Conservation (phyloP, 345 rosid species). For the Barbarea vulgaris region DNA sequence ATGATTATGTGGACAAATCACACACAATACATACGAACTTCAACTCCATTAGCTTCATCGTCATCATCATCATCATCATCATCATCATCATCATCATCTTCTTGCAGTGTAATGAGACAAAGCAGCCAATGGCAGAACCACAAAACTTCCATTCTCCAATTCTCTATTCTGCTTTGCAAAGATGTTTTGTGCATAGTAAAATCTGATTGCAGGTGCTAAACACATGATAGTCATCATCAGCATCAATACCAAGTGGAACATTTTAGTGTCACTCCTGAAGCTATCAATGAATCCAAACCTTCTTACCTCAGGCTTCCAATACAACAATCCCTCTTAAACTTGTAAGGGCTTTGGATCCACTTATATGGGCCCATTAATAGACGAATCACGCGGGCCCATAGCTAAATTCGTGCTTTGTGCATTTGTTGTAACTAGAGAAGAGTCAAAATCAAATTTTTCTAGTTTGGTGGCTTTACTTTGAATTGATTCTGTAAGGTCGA, state of each 20-base stretch:
- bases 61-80: neutral
- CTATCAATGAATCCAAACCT: no score
- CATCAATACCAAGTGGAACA: conserved; percentile 64
- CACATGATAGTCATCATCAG: conserved; percentile 75
- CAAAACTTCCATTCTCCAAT: conserved; percentile 16
- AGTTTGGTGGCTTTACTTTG: no score
- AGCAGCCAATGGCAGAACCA: conserved; percentile 10
- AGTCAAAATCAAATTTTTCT: neutral
- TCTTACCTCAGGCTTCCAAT: conserved; percentile 65
- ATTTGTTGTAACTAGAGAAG: neutral
- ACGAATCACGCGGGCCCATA: neutral
- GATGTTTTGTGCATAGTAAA: conserved; percentile 41
- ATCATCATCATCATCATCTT: no score
- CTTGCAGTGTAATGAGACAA: conserved; percentile 5
- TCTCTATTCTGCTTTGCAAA: conserved; percentile 31
- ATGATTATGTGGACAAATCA: conserved; percentile 61
- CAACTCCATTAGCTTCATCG: neutral
- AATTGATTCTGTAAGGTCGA: neutral
- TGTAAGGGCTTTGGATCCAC: conserved; percentile 48
- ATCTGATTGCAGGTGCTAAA: conserved; percentile 55
- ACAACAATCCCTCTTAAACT: neutral
- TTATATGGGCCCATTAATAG: conserved; percentile 16
- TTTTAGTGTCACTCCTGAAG: conserved; percentile 59
- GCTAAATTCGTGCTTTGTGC: neutral
- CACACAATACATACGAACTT: conserved; percentile 44